Conservation (phyloP, 257 asterid species). For the Echites panduratus region DNA sequence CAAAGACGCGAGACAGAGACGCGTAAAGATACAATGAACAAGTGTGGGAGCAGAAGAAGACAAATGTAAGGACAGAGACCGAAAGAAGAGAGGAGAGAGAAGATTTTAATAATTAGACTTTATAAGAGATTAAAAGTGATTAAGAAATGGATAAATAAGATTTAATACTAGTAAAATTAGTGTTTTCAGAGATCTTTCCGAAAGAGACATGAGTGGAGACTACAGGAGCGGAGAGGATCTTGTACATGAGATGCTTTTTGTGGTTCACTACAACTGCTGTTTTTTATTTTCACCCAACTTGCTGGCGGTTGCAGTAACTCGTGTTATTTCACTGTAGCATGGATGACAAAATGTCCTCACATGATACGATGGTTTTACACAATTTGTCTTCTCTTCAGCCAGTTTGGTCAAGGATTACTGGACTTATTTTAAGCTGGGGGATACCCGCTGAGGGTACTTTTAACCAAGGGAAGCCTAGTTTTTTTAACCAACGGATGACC, state of each 20-base stretch:
- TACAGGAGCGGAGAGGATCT: not conserved
- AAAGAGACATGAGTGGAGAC: no score
- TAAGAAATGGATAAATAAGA: slow-evolving; percentile 5
- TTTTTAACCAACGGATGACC: no score
- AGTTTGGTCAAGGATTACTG: no score
- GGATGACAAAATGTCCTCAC: no score
- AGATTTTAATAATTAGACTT: not conserved
- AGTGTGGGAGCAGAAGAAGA: slow-evolving; percentile 18
- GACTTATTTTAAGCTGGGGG: no score
- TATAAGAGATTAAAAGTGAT: not conserved
- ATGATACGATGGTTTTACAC: no score
- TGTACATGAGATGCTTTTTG: not conserved
- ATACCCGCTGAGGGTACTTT: no score
- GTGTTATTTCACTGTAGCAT: no score
- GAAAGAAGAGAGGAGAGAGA: not conserved
- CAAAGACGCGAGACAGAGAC: slow-evolving; percentile 14
- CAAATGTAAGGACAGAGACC: slow-evolving; percentile 8
- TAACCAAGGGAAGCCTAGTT: no score
- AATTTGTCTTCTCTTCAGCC: no score
- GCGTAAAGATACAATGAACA: slow-evolving; percentile 4
- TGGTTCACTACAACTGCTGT: not conserved
- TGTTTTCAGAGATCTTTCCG: slow-evolving; percentile 14
- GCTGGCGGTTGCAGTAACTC: no score
- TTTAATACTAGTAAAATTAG: not conserved
- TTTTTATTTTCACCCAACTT: no score